These are phyloP conservation scores for Cladosporium halotolerans DNA, from an alignment of 2,329 filamentous ascomycete species.

Conservation along the genomic window DNA sequence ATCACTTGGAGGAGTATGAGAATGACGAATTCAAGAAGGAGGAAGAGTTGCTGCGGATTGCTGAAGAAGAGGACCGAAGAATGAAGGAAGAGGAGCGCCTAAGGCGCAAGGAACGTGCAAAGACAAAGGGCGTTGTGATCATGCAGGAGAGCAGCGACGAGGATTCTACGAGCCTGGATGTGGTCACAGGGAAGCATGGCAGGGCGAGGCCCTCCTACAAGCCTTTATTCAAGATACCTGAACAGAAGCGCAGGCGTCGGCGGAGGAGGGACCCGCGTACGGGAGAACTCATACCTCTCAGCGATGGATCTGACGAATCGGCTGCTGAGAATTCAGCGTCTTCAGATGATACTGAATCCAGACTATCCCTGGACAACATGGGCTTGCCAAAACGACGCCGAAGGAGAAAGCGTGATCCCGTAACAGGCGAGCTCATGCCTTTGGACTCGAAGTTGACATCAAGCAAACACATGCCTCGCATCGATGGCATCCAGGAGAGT, in stretches of 20 bases:
- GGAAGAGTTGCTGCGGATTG: slow-evolving; percentile 17
- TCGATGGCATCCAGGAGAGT: no score
- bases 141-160: slow-evolving; percentile 10
- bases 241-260: slow-evolving; percentile 16
- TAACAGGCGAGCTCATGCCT: slow-evolving; percentile 26
- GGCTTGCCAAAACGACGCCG: slow-evolving; percentile 18
- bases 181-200: slow-evolving; percentile 16
- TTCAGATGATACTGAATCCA: neutral
- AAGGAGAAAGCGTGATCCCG: slow-evolving; percentile 23
- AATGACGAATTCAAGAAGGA: slow-evolving; percentile 27
- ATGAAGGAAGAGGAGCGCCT: slow-evolving; percentile 8
- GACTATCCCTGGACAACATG: neutral
- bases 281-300: slow-evolving; percentile 23
- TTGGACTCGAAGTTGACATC: slow-evolving; percentile 1
- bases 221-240: slow-evolving; percentile 18
- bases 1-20: slow-evolving; percentile 30
- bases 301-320: slow-evolving; percentile 13
- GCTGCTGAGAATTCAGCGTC: neutral
- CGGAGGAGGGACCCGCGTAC: slow-evolving; percentile 25
- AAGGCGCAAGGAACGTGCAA: slow-evolving; percentile 14
- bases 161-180: slow-evolving; percentile 2
- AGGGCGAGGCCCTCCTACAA: slow-evolving; percentile 29
- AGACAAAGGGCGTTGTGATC: slow-evolving; percentile 17
- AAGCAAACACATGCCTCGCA: no score
- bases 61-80: slow-evolving; percentile 19